These are phyloP conservation scores for Tylopilus sp. DNA, from an alignment of 768 basidiomycete species.

Conservation along the genomic window DNA sequence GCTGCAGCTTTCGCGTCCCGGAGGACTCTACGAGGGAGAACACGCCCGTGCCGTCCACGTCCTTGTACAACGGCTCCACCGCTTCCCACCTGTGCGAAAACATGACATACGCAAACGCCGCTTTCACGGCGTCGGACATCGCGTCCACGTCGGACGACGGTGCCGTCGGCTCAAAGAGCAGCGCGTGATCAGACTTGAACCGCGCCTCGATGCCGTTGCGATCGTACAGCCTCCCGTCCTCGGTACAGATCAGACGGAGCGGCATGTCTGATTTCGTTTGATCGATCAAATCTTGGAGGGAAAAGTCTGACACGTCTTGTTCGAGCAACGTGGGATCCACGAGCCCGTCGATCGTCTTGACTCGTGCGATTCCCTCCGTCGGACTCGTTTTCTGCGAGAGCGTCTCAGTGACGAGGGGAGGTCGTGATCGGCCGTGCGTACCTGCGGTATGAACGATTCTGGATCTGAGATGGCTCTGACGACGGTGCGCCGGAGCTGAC, in stretches of 20 bases:
- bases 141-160: background rate
- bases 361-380: background rate
- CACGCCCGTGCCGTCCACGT: slow-evolving; percentile 15
- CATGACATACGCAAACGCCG: slow-evolving; percentile 22
- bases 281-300: slow-evolving; percentile 13
- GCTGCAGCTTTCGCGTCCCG: slow-evolving; percentile 13
- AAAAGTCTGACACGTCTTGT: background rate
- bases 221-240: slow-evolving; percentile 23
- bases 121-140: slow-evolving; percentile 7
- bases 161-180: slow-evolving; percentile 10
- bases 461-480: slow-evolving; percentile 23
- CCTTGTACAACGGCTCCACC: slow-evolving; percentile 14
- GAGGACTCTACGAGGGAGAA: slow-evolving; percentile 14
- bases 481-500: slow-evolving; percentile 10
- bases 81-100: slow-evolving; percentile 24
- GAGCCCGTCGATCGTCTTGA: background rate
- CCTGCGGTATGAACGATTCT: slow-evolving; percentile 6
- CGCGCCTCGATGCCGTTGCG: slow-evolving; percentile 13
- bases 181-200: slow-evolving; percentile 13
- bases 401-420: background rate
- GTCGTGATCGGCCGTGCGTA: background rate
- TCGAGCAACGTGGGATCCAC: background rate
- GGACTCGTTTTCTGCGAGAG: background rate
- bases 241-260: slow-evolving; percentile 22
- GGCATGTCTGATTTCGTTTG: slow-evolving; percentile 20